Conservation (phyloP, 768 basidiomycete species). For the Podaxis sp. region DNA sequence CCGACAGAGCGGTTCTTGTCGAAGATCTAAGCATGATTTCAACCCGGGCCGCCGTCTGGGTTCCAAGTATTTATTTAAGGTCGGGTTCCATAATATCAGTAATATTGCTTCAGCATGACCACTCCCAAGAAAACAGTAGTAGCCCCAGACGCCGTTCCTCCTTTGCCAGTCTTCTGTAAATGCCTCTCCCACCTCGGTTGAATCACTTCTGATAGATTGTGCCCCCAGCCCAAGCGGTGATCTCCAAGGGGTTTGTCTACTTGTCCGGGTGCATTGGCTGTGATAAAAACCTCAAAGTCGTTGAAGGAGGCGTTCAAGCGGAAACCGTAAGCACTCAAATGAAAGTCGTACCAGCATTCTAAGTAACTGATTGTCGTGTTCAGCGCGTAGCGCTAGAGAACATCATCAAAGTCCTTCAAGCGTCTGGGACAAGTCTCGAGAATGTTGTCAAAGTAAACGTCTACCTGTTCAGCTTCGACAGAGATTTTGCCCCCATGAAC, state of each 20-base stretch:
- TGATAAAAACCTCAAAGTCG: constrained; percentile 10
- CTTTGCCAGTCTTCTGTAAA: constrained; percentile 32
- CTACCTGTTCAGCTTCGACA: constrained; percentile 33
- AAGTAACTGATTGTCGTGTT: neutral
- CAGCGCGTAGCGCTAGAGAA: constrained; percentile 36
- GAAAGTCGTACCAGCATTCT: neutral
- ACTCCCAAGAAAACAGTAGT: constrained; percentile 21
- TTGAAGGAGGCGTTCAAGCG: constrained; percentile 14
- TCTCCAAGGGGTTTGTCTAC: constrained; percentile 22
- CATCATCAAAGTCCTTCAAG: constrained; percentile 34
- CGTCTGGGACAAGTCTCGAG: constrained; percentile 35
- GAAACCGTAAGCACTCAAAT: constrained; percentile 9
- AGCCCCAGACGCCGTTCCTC: constrained; percentile 28
- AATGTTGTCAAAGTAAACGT: constrained; percentile 39
- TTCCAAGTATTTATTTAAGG: neutral
- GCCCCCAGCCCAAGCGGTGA: constrained; percentile 32
- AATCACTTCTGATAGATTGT: neutral
- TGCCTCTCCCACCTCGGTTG: neutral
- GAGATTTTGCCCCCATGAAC: constrained; percentile 35
- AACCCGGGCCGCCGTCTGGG: neutral
- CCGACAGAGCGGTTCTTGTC: no score
- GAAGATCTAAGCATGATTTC: no score
- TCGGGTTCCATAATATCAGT: neutral
- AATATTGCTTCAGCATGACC: neutral
- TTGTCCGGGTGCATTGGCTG: constrained; percentile 16